Percentiles rank a stretch among this genome's conserved stretches.
phyloP scores from a whole-genome alignment of 2,329 filamentous ascomycete species.

The Arthrobotrys sphaeroides region DNA sequence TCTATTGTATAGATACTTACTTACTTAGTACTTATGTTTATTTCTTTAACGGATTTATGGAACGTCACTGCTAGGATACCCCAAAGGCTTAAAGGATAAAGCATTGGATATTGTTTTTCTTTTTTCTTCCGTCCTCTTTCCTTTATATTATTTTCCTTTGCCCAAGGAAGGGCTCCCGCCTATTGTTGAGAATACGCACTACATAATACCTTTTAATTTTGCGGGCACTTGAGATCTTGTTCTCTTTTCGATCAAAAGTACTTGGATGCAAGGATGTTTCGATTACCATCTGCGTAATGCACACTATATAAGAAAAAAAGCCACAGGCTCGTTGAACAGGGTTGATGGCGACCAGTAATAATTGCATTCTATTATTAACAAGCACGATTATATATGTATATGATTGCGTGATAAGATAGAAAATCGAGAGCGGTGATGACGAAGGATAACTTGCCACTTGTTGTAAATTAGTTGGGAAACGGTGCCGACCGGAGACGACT shows the following conservation, averaged over 20 bases:
- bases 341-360: background rate
- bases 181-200: no score
- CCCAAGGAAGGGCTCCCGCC: no score
- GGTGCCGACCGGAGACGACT: slow-evolving; percentile 31
- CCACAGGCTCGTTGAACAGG: background rate
- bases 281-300: no score
- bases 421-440: background rate
- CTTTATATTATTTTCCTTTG: slow-evolving; percentile 9
- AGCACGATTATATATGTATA: background rate
- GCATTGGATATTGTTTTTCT: background rate
- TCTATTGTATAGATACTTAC: no score
- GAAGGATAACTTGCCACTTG: background rate
- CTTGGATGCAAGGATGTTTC: no score
- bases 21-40: background rate
- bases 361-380: background rate
- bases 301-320: no score
- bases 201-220: no score
- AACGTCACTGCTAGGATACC: slow-evolving; percentile 34
- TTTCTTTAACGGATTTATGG: slow-evolving; percentile 21
- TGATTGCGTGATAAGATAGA: background rate
- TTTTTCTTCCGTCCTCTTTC: background rate
- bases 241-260: no score
- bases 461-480: background rate
- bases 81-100: slow-evolving; percentile 18
- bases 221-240: no score